Base-by-base conservation (phyloP, 192 early-diverging fungal genomes). In the Oehlia diaphana region DNA sequence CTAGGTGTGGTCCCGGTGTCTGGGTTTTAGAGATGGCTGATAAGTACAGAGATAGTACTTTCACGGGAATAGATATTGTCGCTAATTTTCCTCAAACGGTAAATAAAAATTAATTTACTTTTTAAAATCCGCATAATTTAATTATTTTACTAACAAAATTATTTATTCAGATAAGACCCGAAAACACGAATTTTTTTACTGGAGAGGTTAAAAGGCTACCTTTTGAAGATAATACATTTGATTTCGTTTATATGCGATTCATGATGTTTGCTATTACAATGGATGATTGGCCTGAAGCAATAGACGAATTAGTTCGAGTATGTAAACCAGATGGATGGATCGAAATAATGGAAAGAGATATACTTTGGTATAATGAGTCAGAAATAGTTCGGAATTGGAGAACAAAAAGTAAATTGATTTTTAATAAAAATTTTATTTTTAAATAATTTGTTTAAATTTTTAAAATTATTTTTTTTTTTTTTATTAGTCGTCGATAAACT, bases 271-370 rank as follows among this genome's bases (percentile, higher is more conserved):
- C 81, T 0, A 53, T 79, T 13, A 71, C 68, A 4, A 53, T 53
- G 1, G 19, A 64, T 35, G 62, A 80, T 63, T 80, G 79, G 79
- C 67, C 67, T 21, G 13, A 6, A 37, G 67, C 37, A 37, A 69
- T 69, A 37, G 42, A 42, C 2, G 67, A 84, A 37, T 50, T 84
- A 6, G n/a, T 28, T 26, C 50, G 85, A 33, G 69, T 85, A 14
- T 26, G 81, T 4, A 83, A 83, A 78, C 86, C 86, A 14, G 82
- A 84, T 28, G 86, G 86, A 10, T 87, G 78, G 71, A 78, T 87
- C 4, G 86, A 87, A 67, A 63, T 87, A 14, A 70, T 82, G 10
- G 86, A 87, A 58, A 69, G 67, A 19, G 72, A 74, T 37, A 31
- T 61, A 23, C 13, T 74, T 61, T 62, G 47, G 42, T 28, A 33